phyloP scores from a whole-genome alignment of 495 filamentous ascomycete species.

The Aspergillus diversus region DNA sequence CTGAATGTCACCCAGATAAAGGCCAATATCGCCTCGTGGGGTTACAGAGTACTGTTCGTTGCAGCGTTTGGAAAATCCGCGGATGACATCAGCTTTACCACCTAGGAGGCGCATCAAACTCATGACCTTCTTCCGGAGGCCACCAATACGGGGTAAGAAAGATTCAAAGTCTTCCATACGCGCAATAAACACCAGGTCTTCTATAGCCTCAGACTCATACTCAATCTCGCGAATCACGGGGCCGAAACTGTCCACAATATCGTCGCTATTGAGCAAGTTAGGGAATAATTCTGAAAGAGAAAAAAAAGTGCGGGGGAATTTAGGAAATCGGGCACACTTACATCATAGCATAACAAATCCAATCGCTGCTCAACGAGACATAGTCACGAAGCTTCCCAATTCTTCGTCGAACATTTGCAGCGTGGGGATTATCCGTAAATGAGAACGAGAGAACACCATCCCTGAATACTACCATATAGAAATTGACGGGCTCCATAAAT shows the following conservation, averaged over 20 bases:
- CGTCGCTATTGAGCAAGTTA: conserved; percentile 61
- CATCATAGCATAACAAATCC: conserved; percentile 99
- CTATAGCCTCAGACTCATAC: conserved; percentile 85
- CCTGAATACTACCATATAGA: conserved; percentile 96
- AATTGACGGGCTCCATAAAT: conserved; percentile 87
- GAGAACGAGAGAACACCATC: conserved; percentile 95
- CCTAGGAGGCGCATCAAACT: conserved; percentile 88
- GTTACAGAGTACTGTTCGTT: conserved; percentile 95
- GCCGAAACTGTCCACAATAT: conserved; percentile 95
- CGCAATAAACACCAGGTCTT: conserved; percentile 91
- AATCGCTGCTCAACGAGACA: conserved; percentile 88
- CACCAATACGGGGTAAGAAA: conserved; percentile 86
- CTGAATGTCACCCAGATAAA: conserved; percentile 96
- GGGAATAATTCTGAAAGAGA: not conserved
- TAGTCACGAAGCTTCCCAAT: conserved; percentile 94
- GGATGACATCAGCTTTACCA: conserved; percentile 96
- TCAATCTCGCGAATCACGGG: conserved; percentile 87
- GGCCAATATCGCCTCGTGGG: conserved; percentile 90
- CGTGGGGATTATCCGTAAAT: conserved; percentile 81
- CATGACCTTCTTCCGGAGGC: conserved; percentile 92
- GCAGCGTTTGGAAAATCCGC: conserved; percentile 96
- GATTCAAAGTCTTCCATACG: conserved; percentile 83
- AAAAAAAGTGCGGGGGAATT: not conserved
- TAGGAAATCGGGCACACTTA: conserved; percentile 48
- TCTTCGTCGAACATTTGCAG: conserved; percentile 83